Conservation (phyloP, 768 basidiomycete genomes). For the Lentinula raphanica region DNA sequence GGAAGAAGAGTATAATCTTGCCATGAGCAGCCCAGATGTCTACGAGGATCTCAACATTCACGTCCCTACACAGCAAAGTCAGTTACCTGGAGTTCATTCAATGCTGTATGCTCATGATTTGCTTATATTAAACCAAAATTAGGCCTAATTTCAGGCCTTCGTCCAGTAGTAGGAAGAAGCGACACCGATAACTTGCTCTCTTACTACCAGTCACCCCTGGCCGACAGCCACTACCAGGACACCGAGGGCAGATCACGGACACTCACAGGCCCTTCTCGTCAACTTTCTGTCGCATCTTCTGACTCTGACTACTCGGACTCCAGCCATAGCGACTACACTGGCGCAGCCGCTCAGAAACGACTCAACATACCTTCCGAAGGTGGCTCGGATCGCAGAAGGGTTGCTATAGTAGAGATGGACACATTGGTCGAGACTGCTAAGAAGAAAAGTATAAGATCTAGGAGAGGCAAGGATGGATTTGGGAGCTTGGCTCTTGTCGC, state of each 20-base stretch:
- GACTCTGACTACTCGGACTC: conserved; percentile 50
- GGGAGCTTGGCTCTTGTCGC: conserved; percentile 62
- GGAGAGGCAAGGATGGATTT: neutral
- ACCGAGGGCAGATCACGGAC: conserved; percentile 14
- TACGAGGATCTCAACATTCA: neutral
- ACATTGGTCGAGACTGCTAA: neutral
- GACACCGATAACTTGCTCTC: conserved; percentile 44
- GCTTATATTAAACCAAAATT: neutral
- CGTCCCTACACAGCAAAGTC: conserved; percentile 1
- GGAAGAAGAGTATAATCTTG: neutral
- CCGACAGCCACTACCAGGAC: conserved; percentile 26
- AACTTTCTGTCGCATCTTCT: conserved; percentile 30
- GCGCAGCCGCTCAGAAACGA: conserved; percentile 31
- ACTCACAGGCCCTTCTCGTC: conserved; percentile 16
- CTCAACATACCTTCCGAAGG: conserved; percentile 53
- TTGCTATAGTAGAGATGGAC: conserved; percentile 60
- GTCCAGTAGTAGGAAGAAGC: conserved; percentile 21
- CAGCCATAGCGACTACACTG: conserved; percentile 17
- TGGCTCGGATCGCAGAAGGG: conserved; percentile 56
- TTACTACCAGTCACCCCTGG: conserved; percentile 53
- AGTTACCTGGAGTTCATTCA: neutral
- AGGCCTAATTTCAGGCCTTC: conserved; percentile 7
- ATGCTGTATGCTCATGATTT: neutral
- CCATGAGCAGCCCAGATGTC: neutral
- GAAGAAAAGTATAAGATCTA: neutral